Evolutionary conservation across 306 rosid genomes (phyloP).

Genomic region (Vachellia pachyceras): DNA sequence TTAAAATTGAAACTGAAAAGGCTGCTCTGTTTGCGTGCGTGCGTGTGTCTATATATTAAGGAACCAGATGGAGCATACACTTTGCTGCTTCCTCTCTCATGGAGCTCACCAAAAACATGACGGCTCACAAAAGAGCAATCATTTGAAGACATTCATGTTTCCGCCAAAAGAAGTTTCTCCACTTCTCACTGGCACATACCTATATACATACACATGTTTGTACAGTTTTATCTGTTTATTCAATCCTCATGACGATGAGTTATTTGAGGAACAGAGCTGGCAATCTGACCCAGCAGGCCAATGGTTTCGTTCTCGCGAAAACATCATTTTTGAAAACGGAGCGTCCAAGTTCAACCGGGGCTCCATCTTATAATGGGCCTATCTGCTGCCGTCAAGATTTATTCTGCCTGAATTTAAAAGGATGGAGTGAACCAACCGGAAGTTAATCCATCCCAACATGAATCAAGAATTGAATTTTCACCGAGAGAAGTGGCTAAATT

Average conservation of each 20-base stretch:
- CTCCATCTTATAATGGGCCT: neutral
- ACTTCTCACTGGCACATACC: too few relatives aligned
- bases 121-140: conserved; percentile 48
- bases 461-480: too few relatives aligned
- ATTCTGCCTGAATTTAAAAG: neutral
- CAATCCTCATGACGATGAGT: neutral
- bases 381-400: neutral
- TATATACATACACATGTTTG: too few relatives aligned
- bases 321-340: neutral
- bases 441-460: too few relatives aligned
- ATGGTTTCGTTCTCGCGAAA: neutral
- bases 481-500: too few relatives aligned
- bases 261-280: neutral
- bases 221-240: neutral
- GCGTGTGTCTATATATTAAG: conserved; percentile 2
- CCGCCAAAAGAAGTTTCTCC: conserved; percentile 32
- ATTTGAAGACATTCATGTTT: conserved; percentile 39
- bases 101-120: conserved; percentile 45
- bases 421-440: neutral
- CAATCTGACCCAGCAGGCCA: conserved; percentile 4
- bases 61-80: conserved; percentile 33
- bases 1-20: conserved; percentile 38
- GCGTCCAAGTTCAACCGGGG: neutral
- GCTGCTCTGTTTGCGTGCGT: conserved; percentile 14
- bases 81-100: conserved; percentile 39